Conservation (phyloP, 2,329 filamentous ascomycete species). For the Remersonia thermophila region DNA sequence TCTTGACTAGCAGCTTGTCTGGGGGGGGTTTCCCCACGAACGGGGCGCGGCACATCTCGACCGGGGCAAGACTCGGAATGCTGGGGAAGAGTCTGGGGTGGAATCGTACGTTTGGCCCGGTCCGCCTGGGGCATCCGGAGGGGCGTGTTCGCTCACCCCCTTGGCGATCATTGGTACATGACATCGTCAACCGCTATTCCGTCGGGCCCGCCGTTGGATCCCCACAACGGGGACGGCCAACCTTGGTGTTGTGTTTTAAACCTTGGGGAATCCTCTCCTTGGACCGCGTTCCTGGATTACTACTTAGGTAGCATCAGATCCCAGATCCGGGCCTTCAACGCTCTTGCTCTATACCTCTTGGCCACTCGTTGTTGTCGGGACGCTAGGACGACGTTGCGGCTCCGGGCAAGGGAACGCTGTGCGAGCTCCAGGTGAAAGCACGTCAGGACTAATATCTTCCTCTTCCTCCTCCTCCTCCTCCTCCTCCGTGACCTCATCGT, state of each 20-base stretch:
- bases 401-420: slow-evolving; percentile 11
- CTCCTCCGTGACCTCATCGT: neutral
- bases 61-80: neutral
- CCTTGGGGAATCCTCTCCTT: slow-evolving; percentile 2
- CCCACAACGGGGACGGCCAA: neutral
- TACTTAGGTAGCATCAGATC: slow-evolving; percentile 11
- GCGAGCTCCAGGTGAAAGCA: neutral
- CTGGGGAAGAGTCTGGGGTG: neutral
- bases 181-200: neutral
- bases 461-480: neutral
- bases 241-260: slow-evolving; percentile 2
- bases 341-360: slow-evolving; percentile 10
- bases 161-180: too few relatives aligned
- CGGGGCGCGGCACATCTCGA: slow-evolving; percentile 5
- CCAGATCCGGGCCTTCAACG: slow-evolving; percentile 6
- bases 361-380: slow-evolving; percentile 11
- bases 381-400: slow-evolving; percentile 14
- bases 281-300: slow-evolving; percentile 6
- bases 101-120: too few relatives aligned
- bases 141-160: too few relatives aligned
- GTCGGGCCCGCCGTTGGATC: slow-evolving; percentile 6
- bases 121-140: too few relatives aligned
- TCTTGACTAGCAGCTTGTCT: neutral
- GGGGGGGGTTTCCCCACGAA: slow-evolving; percentile 3
- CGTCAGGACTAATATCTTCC: neutral